Conservation (phyloP, 306 rosid genomes). For the Dalbergia oliveri region DNA sequence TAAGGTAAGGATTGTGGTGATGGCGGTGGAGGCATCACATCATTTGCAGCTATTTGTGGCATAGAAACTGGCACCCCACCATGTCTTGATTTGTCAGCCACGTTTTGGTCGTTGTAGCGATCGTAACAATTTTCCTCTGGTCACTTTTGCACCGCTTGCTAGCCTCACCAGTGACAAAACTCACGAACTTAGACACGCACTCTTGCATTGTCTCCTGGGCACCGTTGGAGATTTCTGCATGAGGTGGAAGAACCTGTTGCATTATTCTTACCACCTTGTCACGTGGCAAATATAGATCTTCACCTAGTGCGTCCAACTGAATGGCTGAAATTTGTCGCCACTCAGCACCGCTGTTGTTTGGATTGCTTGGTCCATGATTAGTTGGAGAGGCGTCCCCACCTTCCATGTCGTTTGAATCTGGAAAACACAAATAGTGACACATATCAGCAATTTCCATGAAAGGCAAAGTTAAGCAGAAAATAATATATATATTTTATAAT, state of each 20-base stretch:
- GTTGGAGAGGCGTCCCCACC: too few relatives aligned
- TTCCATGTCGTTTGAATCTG: neutral
- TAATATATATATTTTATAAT: too few relatives aligned
- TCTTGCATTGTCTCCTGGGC: constrained; percentile 72
- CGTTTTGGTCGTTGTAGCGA: constrained; percentile 33
- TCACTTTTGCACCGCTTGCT: constrained; percentile 63
- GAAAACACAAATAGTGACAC: neutral
- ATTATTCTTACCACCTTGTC: constrained; percentile 69
- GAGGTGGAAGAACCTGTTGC: constrained; percentile 68
- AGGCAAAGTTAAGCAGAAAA: too few relatives aligned
- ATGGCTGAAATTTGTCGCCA: too few relatives aligned
- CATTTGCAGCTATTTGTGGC: neutral
- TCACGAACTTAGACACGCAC: constrained; percentile 68
- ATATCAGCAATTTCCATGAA: too few relatives aligned
- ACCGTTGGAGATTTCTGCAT: constrained; percentile 68
- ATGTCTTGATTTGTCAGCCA: neutral
- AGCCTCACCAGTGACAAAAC: constrained; percentile 69
- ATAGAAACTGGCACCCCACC: neutral
- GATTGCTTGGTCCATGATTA: too few relatives aligned
- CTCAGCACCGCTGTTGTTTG: too few relatives aligned
- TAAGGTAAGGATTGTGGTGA: neutral
- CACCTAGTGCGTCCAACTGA: too few relatives aligned
- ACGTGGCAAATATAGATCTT: too few relatives aligned
- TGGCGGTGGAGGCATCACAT: neutral
- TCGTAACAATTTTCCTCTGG: constrained; percentile 64